phyloP scores from a whole-genome alignment of 169 alveolate genomes.

The Eimeria praecox region DNA sequence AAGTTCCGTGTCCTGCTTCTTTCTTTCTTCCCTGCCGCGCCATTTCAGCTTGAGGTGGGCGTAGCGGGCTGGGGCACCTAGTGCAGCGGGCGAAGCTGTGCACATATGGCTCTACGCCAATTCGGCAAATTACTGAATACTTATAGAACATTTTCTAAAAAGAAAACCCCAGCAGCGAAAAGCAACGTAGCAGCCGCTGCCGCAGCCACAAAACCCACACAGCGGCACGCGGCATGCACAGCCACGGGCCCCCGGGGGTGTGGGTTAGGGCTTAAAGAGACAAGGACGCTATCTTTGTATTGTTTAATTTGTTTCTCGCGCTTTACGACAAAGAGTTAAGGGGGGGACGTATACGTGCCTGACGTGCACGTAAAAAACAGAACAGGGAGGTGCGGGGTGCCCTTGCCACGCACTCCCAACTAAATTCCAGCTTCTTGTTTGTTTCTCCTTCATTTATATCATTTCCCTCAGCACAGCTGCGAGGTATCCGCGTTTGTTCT shows the following conservation, averaged over 20 bases:
- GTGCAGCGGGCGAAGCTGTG: background rate
- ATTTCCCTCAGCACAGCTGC: background rate
- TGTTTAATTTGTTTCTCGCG: slow-evolving; percentile 42
- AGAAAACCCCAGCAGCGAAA: background rate
- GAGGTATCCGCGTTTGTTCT: background rate
- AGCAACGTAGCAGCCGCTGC: background rate
- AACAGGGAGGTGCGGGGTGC: slow-evolving; percentile 72
- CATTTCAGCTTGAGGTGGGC: background rate
- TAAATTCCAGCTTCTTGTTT: background rate
- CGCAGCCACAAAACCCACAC: slow-evolving; percentile 59
- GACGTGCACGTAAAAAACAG: slow-evolving; percentile 28
- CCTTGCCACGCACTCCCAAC: slow-evolving; percentile 11
- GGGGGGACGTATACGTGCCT: background rate
- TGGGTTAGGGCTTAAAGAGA: slow-evolving; percentile 62
- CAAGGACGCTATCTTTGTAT: slow-evolving; percentile 44
- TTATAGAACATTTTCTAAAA: background rate
- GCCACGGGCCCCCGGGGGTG: slow-evolving; percentile 74
- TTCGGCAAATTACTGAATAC: background rate
- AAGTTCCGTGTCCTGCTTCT: background rate
- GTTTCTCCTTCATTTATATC: background rate
- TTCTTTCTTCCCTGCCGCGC: background rate
- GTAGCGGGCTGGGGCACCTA: background rate
- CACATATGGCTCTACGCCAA: background rate
- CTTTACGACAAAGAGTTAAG: slow-evolving; percentile 16
- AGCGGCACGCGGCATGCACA: slow-evolving; percentile 57